Evolutionary conservation across 2,329 filamentous ascomycete species (phyloP), one percentile per base, ranked within the genome.

Genomic region (Rachicladosporium sp.): DNA sequence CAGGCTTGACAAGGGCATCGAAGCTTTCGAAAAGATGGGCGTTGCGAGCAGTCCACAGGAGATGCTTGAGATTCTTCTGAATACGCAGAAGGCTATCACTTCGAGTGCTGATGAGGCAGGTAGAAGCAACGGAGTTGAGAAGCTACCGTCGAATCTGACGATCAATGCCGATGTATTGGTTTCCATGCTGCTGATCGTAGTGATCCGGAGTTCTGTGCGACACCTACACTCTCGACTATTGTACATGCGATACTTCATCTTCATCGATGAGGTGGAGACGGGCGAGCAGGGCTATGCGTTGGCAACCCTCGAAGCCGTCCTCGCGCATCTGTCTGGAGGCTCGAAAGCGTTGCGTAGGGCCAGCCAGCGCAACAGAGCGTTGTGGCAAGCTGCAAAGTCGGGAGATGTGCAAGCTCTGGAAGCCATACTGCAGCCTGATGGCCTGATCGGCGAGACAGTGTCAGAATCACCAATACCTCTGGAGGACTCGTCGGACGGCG

Each of bases 221-320:
- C 81, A 95, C 60, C 68, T 98, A 6, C 85, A 94, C 52, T 87
- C 91, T 3, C 76, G 89, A 12, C 66, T 98, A 34, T 71, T 82
- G n/a, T 98, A 96, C 57, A 94, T 96, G 71, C 82, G 89, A 33
- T 86, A 93, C 54, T 98, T 95, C 56, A 91, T 95, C 49, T 98
- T 94, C 61, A 88, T 94, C 37, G 91, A 96, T 51, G 91, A 98
- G 62, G 87, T 98, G 6, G 91, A 98, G 49, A 93, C 79, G 45
- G 91, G 91, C 36, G 91, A 98, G 63, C 81, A 93, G 69, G 91
- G 91, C 6, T 98, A 98, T 60, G 88, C 89, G 0, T 63, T 98
- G 37, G 96, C 89, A 60, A 98, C 91, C 0, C 85, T 96, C 43
- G 91, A 98, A 60, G 91, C 87, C 4, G 91, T 98, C 0, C 63